Conservation (phyloP, 495 filamentous ascomycete species). For the Tuber microsphaerosporum region DNA sequence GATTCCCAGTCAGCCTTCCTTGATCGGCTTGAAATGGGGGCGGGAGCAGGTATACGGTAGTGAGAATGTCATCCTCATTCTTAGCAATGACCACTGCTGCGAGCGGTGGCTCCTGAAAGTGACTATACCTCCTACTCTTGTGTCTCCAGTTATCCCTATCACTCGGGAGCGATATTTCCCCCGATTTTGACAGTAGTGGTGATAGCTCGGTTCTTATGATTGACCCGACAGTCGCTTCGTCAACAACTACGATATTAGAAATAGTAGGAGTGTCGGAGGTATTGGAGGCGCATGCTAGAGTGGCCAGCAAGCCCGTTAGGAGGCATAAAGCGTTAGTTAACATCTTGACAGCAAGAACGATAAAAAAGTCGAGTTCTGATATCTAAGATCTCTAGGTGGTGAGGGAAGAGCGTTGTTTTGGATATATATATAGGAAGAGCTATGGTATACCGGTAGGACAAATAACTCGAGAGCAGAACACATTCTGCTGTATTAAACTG, state of each 20-base stretch:
- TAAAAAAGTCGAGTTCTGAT: neutral
- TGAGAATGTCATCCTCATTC: neutral
- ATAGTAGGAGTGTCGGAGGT: neutral
- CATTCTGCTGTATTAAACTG: neutral
- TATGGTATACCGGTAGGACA: neutral
- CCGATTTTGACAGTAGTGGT: neutral
- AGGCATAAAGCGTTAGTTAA: neutral
- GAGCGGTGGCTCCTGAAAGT: neutral
- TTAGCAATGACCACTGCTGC: neutral
- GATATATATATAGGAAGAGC: neutral
- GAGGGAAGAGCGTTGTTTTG: neutral
- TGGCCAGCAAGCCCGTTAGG: neutral
- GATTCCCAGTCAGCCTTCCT: neutral
- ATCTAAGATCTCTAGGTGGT: neutral
- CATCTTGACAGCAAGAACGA: neutral
- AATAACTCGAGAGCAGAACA: neutral
- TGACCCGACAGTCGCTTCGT: neutral
- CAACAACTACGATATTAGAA: neutral
- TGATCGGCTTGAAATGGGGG: neutral
- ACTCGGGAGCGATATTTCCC: neutral
- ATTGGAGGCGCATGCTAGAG: neutral
- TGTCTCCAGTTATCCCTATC: neutral
- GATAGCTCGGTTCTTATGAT: neutral
- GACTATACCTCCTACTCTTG: neutral
- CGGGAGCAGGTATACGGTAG: neutral